A percentile compares a stretch with the other conserved stretches of the same genome.
phyloP scores from a whole-genome alignment of 2,329 filamentous ascomycete genomes.

The Esteya vermicola region DNA sequence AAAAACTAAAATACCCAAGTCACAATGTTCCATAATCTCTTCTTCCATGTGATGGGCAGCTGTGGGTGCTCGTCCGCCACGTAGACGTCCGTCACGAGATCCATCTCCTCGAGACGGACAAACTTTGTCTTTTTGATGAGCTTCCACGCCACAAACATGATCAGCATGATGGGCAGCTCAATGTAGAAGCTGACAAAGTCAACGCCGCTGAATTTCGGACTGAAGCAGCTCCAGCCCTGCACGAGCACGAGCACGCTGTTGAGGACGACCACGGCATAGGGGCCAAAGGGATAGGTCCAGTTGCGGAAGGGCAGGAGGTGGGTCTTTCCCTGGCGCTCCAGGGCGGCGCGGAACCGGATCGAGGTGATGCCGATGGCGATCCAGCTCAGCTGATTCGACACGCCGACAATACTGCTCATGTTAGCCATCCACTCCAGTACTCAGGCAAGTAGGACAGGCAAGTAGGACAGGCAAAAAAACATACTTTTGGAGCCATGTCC shows the following conservation, averaged over 20 bases:
- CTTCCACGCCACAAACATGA: conserved; percentile 43
- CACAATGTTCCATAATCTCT: neutral
- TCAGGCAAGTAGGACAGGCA: neutral
- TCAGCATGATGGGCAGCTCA: conserved; percentile 44
- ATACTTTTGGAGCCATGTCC: conserved; percentile 53
- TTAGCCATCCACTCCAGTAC: neutral
- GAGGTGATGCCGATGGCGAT: conserved; percentile 49
- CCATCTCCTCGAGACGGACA: conserved; percentile 10
- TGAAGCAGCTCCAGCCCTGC: conserved; percentile 51
- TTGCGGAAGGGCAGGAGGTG: conserved; percentile 50
- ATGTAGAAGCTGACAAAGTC: conserved; percentile 52
- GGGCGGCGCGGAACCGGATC: conserved; percentile 46
- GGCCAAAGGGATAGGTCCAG: conserved; percentile 51
- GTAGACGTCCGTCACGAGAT: conserved; percentile 13
- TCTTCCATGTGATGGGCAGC: neutral
- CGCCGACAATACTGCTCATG: conserved; percentile 39
- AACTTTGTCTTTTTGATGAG: conserved; percentile 11
- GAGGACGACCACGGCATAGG: conserved; percentile 39
- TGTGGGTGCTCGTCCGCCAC: neutral
- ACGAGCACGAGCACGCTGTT: conserved; percentile 47
- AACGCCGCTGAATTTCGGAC: conserved; percentile 39
- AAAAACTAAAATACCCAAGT: neutral
- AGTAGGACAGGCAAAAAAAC: conserved; percentile 7
- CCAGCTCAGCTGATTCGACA: conserved; percentile 55
- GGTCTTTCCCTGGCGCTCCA: conserved; percentile 43